Evolutionary conservation across 352 stramenopile species (phyloP).

Genomic region (Phytopythium litorale): DNA sequence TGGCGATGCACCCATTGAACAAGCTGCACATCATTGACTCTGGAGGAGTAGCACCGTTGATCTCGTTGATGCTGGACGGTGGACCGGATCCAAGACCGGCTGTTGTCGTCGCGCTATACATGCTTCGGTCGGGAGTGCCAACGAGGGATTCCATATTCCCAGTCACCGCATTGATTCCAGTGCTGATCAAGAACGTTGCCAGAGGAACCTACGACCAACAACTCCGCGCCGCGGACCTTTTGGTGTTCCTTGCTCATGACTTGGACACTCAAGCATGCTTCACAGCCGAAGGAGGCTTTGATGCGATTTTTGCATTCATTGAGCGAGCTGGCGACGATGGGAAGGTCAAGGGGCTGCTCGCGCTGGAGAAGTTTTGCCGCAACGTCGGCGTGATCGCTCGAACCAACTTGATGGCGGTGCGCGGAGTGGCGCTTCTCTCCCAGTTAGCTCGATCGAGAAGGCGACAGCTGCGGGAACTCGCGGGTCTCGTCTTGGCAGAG

Average conservation of each 20-base stretch:
- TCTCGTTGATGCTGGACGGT: not conserved
- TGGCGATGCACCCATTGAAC: not conserved
- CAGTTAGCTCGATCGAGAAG: not conserved
- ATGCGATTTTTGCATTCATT: not conserved
- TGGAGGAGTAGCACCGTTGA: not conserved
- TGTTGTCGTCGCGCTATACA: not conserved
- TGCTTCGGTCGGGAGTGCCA: not conserved
- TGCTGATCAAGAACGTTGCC: not conserved
- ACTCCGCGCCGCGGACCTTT: not conserved
- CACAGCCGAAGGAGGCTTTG: not conserved
- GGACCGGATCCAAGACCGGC: not conserved
- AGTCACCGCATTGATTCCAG: not conserved
- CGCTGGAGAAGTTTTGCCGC: not conserved
- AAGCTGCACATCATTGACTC: not conserved
- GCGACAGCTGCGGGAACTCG: not conserved
- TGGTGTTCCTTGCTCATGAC: not conserved
- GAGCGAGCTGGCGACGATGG: not conserved
- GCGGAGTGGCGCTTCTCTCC: not conserved
- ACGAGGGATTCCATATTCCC: not conserved
- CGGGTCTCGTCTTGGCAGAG: not conserved
- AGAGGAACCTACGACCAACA: not conserved
- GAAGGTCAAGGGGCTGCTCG: not conserved
- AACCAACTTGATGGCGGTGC: not conserved
- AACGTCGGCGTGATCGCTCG: not conserved
- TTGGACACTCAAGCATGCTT: not conserved